Evolutionary conservation across 306 rosid species (phyloP), one percentile per base, ranked within the genome.

Genomic region (Arachis stenosperma): DNA sequence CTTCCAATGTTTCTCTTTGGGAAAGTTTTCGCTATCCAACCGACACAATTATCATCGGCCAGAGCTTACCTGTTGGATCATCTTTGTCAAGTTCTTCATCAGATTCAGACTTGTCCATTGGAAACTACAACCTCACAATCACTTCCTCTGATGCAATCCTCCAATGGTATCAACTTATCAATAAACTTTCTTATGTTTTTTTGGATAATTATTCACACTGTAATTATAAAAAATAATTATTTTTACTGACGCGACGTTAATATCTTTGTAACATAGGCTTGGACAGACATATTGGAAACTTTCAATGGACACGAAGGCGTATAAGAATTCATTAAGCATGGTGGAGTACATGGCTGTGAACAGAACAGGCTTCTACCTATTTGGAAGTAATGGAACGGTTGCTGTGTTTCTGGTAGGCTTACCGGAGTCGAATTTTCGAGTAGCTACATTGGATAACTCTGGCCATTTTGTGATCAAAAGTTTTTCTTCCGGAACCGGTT

Each of bases 11-110:
- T 48, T 89, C 96, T 74, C 88, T 93, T 39, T 93, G 98, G 98
- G 98, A 93, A 74, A 93, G 97, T 80, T 93, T 93, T 72, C 78
- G 70, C 3, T 2, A 88, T 77, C 96, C 98, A 47, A 93, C 97
- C 0, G 98, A 93, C 77, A 89, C 96, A n/a, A 75, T 89, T 78
- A 97, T 93, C 47, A 73, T 82, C 13, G 96, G 97, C 62, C 98
- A 93, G 40, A 69, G 17, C 17, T 78, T 93, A 61, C 82, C 83
- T 3, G 86, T 75, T 15, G 92, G 96, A 52, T 44, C 81, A 56
- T 75, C 52, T 61, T 79, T 93, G 76, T 80, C 88, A 43, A 77
- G 86, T 69, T 56, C 85, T 41, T 75, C 13, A 41, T 84, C 93
- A 0, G 73, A 60, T 62, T 76, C 87, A 8, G 70, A 87, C 79